Conservation (phyloP, 1,139 yeast genomes). For the Suzukiozyma palmioleophila region DNA sequence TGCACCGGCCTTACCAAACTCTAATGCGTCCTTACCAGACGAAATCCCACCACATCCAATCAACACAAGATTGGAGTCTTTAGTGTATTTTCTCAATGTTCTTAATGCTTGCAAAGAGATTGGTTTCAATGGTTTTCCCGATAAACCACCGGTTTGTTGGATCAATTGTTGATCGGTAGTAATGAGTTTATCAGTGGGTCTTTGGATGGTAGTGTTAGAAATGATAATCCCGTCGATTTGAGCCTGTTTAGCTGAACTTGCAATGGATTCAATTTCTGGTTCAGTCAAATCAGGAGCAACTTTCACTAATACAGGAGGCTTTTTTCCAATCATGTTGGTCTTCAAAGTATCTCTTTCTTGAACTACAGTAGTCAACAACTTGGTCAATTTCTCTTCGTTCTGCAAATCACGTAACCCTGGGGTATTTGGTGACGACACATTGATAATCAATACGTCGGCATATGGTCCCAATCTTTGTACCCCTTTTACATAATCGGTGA, state of each 20-base stretch:
- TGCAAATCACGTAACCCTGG: constrained; percentile 91
- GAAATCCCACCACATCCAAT: constrained; percentile 95
- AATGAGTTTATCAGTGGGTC: constrained; percentile 54
- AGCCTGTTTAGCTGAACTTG: constrained; percentile 71
- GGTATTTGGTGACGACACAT: constrained; percentile 95
- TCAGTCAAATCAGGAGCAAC: constrained; percentile 91
- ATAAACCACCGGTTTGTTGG: constrained; percentile 77
- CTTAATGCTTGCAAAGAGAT: constrained; percentile 67
- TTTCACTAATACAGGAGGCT: constrained; percentile 80
- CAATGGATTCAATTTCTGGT: constrained; percentile 78
- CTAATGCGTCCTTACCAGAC: constrained; percentile 80
- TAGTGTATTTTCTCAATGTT: constrained; percentile 68
- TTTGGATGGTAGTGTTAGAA: constrained; percentile 84
- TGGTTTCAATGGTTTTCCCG: constrained; percentile 90
- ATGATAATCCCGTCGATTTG: constrained; percentile 88
- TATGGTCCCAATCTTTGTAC: constrained; percentile 74
- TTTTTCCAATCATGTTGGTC: constrained; percentile 34
- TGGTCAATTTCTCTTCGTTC: constrained; percentile 66
- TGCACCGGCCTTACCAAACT: constrained; percentile 93
- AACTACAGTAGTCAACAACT: constrained; percentile 62
- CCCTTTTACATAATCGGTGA: constrained; percentile 80
- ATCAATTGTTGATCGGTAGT: constrained; percentile 42
- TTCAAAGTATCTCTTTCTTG: constrained; percentile 49
- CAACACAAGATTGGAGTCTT: constrained; percentile 65
- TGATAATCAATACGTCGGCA: constrained; percentile 86